A percentile compares a stretch with the other conserved stretches of the same genome.
Conservation (phyloP, 1,139 yeast genomes). For the Arxiozyma slooffiae region DNA sequence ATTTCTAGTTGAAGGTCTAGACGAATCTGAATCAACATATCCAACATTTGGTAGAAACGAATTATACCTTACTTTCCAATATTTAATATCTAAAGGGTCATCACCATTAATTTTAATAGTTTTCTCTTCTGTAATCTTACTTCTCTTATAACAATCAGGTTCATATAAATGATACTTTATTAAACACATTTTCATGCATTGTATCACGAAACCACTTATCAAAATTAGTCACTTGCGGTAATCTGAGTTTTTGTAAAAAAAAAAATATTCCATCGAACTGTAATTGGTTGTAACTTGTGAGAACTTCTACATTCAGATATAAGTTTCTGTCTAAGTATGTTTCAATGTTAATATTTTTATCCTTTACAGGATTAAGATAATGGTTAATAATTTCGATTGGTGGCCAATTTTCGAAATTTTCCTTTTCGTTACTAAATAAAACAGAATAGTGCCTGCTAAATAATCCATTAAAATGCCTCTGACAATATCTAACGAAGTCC, state of each 20-base stretch:
- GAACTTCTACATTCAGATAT: constrained; percentile 13
- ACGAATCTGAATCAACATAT: neutral
- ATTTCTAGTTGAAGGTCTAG: constrained; percentile 5
- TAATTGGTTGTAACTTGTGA: constrained; percentile 6
- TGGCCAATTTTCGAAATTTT: constrained; percentile 31
- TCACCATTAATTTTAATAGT: constrained; percentile 5
- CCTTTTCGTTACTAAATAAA: constrained; percentile 12
- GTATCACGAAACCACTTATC: constrained; percentile 24
- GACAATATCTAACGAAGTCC: constrained; percentile 23
- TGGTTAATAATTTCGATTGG: constrained; percentile 30
- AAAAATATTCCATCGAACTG: constrained; percentile 10
- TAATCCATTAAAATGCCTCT: constrained; percentile 21
- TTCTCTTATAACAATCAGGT: constrained; percentile 1
- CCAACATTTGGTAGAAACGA: constrained; percentile 12
- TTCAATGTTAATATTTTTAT: constrained; percentile 7
- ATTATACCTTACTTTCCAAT: constrained; percentile 22
- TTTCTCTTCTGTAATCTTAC: constrained; percentile 23
- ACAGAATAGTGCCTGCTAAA: constrained; percentile 31
- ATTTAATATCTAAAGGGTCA: constrained; percentile 8
- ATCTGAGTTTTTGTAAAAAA: constrained; percentile 8
- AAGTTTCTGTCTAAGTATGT: neutral
- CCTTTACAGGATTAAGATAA: constrained; percentile 33
- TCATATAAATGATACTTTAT: constrained; percentile 13
- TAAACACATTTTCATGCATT: constrained; percentile 18
- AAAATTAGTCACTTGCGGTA: constrained; percentile 18